phyloP scores from a whole-genome alignment of 345 rosid genomes.

The Tarenaya hassleriana region DNA sequence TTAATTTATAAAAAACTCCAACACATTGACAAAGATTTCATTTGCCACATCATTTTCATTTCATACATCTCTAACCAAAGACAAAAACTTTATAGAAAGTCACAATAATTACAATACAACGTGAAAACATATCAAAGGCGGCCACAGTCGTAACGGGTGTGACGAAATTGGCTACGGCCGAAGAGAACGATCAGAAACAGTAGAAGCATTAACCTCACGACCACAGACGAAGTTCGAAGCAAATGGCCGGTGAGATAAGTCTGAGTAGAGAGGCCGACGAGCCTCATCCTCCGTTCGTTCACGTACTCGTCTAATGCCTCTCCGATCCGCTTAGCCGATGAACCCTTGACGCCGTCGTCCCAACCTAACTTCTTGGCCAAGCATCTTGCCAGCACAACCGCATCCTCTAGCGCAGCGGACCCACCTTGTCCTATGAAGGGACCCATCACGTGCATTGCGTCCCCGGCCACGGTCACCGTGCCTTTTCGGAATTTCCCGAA shows the following conservation, averaged over 20 bases:
- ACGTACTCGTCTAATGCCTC: slow-evolving; percentile 34
- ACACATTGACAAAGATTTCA: no score
- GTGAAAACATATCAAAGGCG: no score
- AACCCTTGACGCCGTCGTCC: not conserved
- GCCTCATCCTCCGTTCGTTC: slow-evolving; percentile 30
- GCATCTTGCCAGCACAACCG: slow-evolving; percentile 44
- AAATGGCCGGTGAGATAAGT: slow-evolving; percentile 30
- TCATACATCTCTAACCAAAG: no score
- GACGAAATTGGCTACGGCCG: slow-evolving; percentile 26
- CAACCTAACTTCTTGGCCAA: slow-evolving; percentile 29
- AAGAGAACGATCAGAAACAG: slow-evolving; percentile 24
- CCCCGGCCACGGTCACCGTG: slow-evolving; percentile 44
- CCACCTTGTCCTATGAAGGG: slow-evolving; percentile 53
- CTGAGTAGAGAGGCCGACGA: slow-evolving; percentile 26
- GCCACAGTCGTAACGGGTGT: slow-evolving; percentile 28
- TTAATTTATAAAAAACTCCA: no score
- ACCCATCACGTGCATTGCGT: slow-evolving; percentile 47
- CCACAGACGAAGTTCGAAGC: slow-evolving; percentile 18
- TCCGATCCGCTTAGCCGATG: slow-evolving; percentile 4
- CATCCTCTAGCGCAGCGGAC: slow-evolving; percentile 41
- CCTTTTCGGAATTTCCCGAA: slow-evolving; percentile 29
- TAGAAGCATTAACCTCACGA: slow-evolving; percentile 23
- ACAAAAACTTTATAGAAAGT: no score
- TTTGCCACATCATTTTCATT: no score
- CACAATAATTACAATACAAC: no score